Conservation (phyloP, 495 filamentous ascomycete genomes). For the Sordaria brevicollis region DNA sequence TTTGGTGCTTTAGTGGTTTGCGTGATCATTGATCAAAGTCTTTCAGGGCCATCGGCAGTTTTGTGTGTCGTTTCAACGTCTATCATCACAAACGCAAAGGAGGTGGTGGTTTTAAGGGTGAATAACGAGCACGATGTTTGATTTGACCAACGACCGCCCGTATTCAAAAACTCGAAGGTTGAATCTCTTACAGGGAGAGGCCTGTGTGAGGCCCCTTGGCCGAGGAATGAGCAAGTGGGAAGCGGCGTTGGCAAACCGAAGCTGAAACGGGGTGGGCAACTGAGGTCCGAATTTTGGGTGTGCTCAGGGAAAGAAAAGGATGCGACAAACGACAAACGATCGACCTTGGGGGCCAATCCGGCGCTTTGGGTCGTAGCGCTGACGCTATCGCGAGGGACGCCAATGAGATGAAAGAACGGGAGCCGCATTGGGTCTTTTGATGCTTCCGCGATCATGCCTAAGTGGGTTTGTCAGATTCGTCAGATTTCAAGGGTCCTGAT, state of each 20-base stretch:
- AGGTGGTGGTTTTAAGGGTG: background rate
- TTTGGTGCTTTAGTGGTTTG: background rate
- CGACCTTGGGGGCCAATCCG: background rate
- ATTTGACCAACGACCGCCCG: background rate
- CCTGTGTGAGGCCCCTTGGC: background rate
- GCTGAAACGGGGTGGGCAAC: background rate
- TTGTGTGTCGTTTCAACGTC: background rate
- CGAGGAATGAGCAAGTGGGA: background rate
- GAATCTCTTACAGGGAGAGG: background rate
- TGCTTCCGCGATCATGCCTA: background rate
- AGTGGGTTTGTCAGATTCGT: background rate
- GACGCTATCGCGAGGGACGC: background rate
- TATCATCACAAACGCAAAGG: background rate
- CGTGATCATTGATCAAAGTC: background rate
- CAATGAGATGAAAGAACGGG: background rate
- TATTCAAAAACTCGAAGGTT: background rate
- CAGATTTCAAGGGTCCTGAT: background rate
- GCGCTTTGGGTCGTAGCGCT: background rate
- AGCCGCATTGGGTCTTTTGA: background rate
- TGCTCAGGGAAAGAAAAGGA: background rate
- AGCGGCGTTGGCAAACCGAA: background rate
- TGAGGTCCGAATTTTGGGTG: background rate
- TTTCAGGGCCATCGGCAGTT: background rate
- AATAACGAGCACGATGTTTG: background rate
- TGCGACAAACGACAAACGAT: background rate